A percentile compares a stretch with the other conserved stretches of the same genome.
These are phyloP conservation scores for Podila clonocystis DNA, from an alignment of 192 early-diverging fungal genomes.

Conservation along the genomic window DNA sequence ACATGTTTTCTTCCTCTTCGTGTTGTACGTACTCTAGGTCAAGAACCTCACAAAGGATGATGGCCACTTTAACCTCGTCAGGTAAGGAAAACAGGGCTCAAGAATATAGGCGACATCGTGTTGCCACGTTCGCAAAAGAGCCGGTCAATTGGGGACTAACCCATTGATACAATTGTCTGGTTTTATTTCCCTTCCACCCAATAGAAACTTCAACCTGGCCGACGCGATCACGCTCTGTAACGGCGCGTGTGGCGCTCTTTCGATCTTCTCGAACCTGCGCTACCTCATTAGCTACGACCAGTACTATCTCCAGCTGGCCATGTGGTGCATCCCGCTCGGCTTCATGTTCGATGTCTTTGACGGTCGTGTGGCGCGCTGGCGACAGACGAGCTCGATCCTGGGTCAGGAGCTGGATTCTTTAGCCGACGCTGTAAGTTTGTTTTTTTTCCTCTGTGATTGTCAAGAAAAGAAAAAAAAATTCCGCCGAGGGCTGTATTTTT, in stretches of 20 bases:
- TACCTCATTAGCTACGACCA: constrained; percentile 72
- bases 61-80: constrained; percentile 51
- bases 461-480: neutral
- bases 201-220: constrained; percentile 79
- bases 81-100: constrained; percentile 14
- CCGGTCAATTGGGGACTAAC: neutral
- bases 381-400: constrained; percentile 73
- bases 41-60: constrained; percentile 48
- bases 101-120: neutral
- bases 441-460: constrained; percentile 1
- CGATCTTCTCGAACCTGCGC: constrained; percentile 79
- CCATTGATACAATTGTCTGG: neutral
- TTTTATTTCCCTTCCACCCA: neutral
- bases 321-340: constrained; percentile 75
- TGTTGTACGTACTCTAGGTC: constrained; percentile 16
- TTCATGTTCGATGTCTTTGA: constrained; percentile 80
- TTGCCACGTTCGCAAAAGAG: neutral
- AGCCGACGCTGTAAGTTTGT: constrained; percentile 82
- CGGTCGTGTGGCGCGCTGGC: constrained; percentile 87
- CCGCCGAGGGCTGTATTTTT: neutral
- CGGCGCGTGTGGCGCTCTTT: constrained; percentile 79
- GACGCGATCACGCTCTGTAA: constrained; percentile 91
- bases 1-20: neutral
- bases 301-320: constrained; percentile 67
- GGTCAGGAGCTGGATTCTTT: constrained; percentile 93